Evolutionary conservation across 1,284 basidiomycete genomes (phyloP), one percentile per base, ranked within the genome.

Genomic region (Polyporus tsugae): DNA sequence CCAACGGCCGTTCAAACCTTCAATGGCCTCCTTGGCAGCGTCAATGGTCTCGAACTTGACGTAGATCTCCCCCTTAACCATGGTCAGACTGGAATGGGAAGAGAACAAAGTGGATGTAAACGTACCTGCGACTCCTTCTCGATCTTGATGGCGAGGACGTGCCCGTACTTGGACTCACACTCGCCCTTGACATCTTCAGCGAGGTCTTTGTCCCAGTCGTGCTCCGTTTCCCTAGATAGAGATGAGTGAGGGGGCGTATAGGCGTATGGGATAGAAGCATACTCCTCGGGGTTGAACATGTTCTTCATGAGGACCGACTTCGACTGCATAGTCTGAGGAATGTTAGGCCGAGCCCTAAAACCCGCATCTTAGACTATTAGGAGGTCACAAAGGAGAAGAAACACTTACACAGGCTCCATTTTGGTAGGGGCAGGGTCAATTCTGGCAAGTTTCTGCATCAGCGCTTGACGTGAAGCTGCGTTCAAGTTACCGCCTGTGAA

Each of bases 401-500:
- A 35, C 15, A 79, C 89, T 73, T 81, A 93, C 91, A 87, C 79
- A 53, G 89, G 85, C 74, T 89, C 84, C 72, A 87, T 84, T 74
- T 83, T 84, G 65, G 84, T 80, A 59, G 86, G 81, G 52, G 90
- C 80, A 64, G 88, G 85, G 75, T 96, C 94, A 81, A 88, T 94
- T 85, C 96, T 95, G 79, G 96, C 95, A 87, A 98, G 93, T 90
- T 98, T 98, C 84, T 96, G 95, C 96, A 98, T 98, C 83, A 98
- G 93, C 82, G 95, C 95, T 86, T 97, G 95, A 82, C 96, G 93
- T 78, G 95, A 95, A 75, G 93, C 94, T 85, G 93, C 94, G 84
- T 97, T 97, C 85, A 97, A 88, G 85, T 95, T 95, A 91, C 93
- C 93, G 82, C 91, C 92, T 93, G 42, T 10, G 17, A 62, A 19